Conservation (phyloP, 441 rosid species). For the Croton setiger region DNA sequence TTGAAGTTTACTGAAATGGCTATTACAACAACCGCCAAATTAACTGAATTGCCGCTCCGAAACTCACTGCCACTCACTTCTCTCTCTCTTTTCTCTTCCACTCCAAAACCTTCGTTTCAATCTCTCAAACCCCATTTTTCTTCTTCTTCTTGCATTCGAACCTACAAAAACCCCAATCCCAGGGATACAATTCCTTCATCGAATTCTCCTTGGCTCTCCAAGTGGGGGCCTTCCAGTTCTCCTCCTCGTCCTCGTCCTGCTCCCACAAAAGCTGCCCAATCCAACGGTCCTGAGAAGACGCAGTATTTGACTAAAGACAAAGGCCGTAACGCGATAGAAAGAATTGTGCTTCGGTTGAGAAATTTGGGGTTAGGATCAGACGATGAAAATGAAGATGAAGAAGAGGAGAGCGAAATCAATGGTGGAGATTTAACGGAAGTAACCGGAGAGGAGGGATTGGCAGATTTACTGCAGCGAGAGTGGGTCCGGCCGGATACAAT, state of each 20-base stretch:
- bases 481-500: conserved; percentile 86
- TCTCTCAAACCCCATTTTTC: conserved; percentile 37
- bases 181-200: conserved; percentile 15
- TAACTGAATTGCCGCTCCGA: conserved; percentile 69
- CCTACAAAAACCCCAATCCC: conserved; percentile 25
- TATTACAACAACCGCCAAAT: conserved; percentile 39
- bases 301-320: conserved; percentile 34
- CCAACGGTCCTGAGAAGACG: conserved; percentile 23
- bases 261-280: conserved; percentile 20
- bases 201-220: conserved; percentile 54
- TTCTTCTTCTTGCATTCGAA: conserved; percentile 26
- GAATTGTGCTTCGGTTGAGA: conserved; percentile 80
- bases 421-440: conserved; percentile 27
- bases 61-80: conserved; percentile 42
- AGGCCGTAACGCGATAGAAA: conserved; percentile 65
- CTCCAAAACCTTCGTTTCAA: conserved; percentile 37
- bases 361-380: conserved; percentile 75
- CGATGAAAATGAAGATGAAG: conserved; percentile 48
- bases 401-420: conserved; percentile 23
- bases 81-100: conserved; percentile 37
- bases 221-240: conserved; percentile 34
- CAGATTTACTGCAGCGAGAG: conserved; percentile 73
- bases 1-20: conserved; percentile 35
- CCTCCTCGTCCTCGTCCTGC: conserved; percentile 7
- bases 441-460: conserved; percentile 77